These are phyloP conservation scores for Cryphonectria japonica DNA, from an alignment of 2,329 filamentous ascomycete species.

Conservation along the genomic window DNA sequence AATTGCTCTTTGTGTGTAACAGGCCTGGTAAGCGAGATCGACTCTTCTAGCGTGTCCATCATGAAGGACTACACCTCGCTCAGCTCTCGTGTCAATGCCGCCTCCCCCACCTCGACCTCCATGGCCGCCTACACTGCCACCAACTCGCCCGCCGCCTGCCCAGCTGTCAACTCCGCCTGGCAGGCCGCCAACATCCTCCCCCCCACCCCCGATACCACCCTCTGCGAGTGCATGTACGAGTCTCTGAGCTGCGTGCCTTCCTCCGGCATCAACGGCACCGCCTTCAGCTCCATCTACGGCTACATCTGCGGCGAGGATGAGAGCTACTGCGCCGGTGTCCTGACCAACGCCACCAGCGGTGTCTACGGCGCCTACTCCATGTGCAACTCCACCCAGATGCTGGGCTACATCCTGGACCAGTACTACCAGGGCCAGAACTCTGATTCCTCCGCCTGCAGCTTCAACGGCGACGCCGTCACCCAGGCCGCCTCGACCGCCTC, in stretches of 20 bases:
- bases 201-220: conserved; percentile 74
- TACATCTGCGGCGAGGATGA: conserved; percentile 67
- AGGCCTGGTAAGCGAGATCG: conserved; percentile 67
- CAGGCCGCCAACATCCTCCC: conserved; percentile 72
- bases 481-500: conserved; percentile 48
- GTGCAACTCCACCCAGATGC: conserved; percentile 72
- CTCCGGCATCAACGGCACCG: conserved; percentile 56
- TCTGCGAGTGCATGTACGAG: conserved; percentile 86
- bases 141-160: conserved; percentile 75
- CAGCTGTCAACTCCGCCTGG: conserved; percentile 68
- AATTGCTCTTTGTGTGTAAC: conserved; percentile 29
- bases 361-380: conserved; percentile 78
- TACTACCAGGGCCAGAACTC: conserved; percentile 68
- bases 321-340: conserved; percentile 69
- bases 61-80: conserved; percentile 77
- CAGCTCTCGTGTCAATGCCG: conserved; percentile 69
- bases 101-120: conserved; percentile 67
- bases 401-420: conserved; percentile 73
- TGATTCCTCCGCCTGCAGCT: conserved; percentile 67
- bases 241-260: conserved; percentile 73
- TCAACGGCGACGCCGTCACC: conserved; percentile 64
- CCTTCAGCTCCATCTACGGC: conserved; percentile 72
- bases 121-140: conserved; percentile 71
- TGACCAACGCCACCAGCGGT: conserved; percentile 67
- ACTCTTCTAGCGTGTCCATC: conserved; percentile 63